Evolutionary conservation across 2,329 filamentous ascomycete genomes (phyloP), one percentile per base, ranked within the genome.

Genomic region (Pyricularia pennisetigena): DNA sequence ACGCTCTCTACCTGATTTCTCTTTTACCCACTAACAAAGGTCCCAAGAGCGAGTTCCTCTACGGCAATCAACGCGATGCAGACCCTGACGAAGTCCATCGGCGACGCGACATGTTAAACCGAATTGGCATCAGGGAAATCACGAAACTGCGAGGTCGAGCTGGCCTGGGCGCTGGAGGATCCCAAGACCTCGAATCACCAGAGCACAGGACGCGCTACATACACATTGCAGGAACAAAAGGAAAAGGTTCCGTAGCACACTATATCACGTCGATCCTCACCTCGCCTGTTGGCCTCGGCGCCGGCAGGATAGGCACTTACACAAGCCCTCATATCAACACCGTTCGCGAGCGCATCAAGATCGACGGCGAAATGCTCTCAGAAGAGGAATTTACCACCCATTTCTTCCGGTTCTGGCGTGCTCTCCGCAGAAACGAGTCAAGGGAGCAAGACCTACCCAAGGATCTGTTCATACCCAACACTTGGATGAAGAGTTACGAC

Each of bases 171-270:
- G 77, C 77, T 68, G 73, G 0, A 80, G 82, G 71, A 79, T 86
- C 29, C 23, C 23, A 26, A 9, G 12, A 61, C 24, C 24, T 26
- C 14, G 12, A 23, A 10, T 61, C 57, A 4, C 59, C 26, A 28
- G 71, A 73, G 9, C 76, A 76, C 2, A 73, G 74, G 4, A 77
- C 85, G 67, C 79, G 78, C 20, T 84, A 83, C 72, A 87, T 98
- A 70, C 94, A 98, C 76, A 88, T 98, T 64, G 92, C 94, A 0
- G 94, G 94, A 14, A 97, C 94, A 4, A 98, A 97, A 77, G 94
- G 94, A 70, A 98, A 97, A 78, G 94, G 94, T 59, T 95, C 92
- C 2, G 93, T 93, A 0, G 92, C 91, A 71, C 90, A 94, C 10
- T 94, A 94, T 76, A 86, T 93, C 24, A 92, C 93, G 16, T 89